Evolutionary conservation across 2,329 filamentous ascomycete genomes (phyloP), one percentile per base, ranked within the genome.

Genomic region (Pseudophaeomoniella oleicola): DNA sequence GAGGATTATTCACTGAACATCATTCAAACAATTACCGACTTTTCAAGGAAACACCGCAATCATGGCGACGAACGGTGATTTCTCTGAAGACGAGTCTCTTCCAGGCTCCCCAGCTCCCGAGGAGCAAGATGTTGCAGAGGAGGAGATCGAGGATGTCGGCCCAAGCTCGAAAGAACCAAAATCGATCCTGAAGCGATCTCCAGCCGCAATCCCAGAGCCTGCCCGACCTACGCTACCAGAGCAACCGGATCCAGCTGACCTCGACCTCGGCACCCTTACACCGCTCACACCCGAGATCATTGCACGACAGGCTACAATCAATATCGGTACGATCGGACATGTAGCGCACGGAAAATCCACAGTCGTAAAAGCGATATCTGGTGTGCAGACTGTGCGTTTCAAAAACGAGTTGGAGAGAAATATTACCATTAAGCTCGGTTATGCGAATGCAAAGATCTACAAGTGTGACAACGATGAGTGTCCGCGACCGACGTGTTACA

Each of bases 391-490:
- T 13, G 90, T 98, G 56, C 78, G 90, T 50, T 98, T 98, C 73
- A 98, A 98, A 81, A 98, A 96, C 69, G 90, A 98, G 67, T 68
- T 94, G 65, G 92, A 96, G 67, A 75, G 90, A 56, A 98, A 98
- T 63, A 98, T 98, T 56, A 98, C 90, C 54, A 98, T 98, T 71
- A 98, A 98, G 77, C 75, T 98, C 53, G 90, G 90, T 59, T 98
- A 98, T 62, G 90, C 90, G 60, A 98, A 98, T 62, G 90, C 90
- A 52, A 96, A 98, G 67, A 87, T 98, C 62, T 98, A 96, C 78
- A 84, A 94, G 72, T 98, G 90, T 63, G 85, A 94, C 63, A 94
- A 84, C 64, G 60, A 68, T 37, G 79, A 82, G 48, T 98, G 90
- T 68, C 90, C 90, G 41, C 75, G 90, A 52, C 90, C 90, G 45